phyloP scores from a whole-genome alignment of 176 grass and related monocot genomes.

The Phoenix dactylifera region DNA sequence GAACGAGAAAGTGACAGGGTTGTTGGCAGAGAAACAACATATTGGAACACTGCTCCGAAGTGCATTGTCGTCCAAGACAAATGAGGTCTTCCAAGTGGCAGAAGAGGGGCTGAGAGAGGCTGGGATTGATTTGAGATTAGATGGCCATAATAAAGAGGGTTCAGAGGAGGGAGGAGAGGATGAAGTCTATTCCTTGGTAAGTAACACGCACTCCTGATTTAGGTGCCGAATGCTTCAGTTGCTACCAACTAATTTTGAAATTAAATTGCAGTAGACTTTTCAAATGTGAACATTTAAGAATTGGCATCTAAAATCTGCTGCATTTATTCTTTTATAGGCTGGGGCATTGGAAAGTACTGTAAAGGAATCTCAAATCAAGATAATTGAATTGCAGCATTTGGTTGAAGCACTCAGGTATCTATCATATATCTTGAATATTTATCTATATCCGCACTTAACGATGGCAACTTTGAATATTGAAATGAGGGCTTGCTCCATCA shows the following conservation, averaged over 20 bases:
- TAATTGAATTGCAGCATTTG: constrained; percentile 88
- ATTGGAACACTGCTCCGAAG: constrained; percentile 76
- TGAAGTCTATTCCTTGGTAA: constrained; percentile 81
- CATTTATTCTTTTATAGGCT: constrained; percentile 35
- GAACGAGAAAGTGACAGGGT: constrained; percentile 43
- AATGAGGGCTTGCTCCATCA: no score
- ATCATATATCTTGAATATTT: neutral
- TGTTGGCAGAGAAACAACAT: constrained; percentile 68
- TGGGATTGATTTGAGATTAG: constrained; percentile 62
- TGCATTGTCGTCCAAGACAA: constrained; percentile 53
- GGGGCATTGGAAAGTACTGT: constrained; percentile 84
- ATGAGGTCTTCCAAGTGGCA: constrained; percentile 65
- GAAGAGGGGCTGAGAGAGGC: constrained; percentile 80
- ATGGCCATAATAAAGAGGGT: constrained; percentile 25
- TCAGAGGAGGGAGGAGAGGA: constrained; percentile 41
- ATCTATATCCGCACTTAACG: no score
- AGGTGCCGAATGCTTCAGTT: no score
- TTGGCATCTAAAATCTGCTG: no score
- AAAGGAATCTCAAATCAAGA: constrained; percentile 91
- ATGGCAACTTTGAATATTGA: no score
- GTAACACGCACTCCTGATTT: neutral
- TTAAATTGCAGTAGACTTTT: constrained; percentile 2
- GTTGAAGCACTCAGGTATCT: constrained; percentile 88
- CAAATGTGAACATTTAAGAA: no score
- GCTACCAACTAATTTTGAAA: neutral